Evolutionary conservation across 768 basidiomycete genomes (phyloP), one percentile per base, ranked within the genome.

Genomic region (Tephrocybe rancida): DNA sequence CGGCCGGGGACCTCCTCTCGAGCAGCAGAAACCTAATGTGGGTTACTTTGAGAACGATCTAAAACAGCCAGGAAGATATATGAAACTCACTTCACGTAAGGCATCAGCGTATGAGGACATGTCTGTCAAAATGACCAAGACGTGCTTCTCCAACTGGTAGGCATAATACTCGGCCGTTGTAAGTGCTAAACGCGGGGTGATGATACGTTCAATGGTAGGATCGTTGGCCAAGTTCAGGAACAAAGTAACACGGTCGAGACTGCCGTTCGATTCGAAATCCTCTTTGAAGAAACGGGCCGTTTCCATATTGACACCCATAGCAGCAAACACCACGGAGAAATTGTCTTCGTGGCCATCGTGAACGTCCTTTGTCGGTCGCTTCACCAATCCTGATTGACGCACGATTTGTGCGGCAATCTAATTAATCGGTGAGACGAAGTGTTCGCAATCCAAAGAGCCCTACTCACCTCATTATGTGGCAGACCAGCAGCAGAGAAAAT

Each of bases 301-400:
- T 73, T 99, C 97, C 95, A 97, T 97, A 78, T 99, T 99, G 55
- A 96, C 97, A 83, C 97, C 97, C 97, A 99, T 98, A 35, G 97
- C 97, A 52, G 95, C 97, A 69, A 98, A 99, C 44, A 98, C 97
- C 66, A 99, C 95, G 44, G 94, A 96, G 82, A 99, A 99, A 74
- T 99, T 99, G 77, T 99, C 96, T 79, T 97, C 96, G 73, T 98
- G 96, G 51, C 95, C 96, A 67, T 99, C 97, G 66, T 95, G 95
- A 14, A 96, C 95, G 64, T 92, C 94, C 73, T 98, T 98, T 43
- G 92, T 94, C 6, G 97, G 96, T 42, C 95, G 81, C 74, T 94
- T 95, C 66, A 99, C 97, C 55, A 99, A 78, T 57, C 96, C 97
- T 30, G 97, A 92, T 78, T 99, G 97, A 69, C 97, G 93, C 77